Evolutionary conservation across 441 rosid genomes (phyloP), one percentile per base, ranked within the genome.

Genomic region (Breynia disticha): DNA sequence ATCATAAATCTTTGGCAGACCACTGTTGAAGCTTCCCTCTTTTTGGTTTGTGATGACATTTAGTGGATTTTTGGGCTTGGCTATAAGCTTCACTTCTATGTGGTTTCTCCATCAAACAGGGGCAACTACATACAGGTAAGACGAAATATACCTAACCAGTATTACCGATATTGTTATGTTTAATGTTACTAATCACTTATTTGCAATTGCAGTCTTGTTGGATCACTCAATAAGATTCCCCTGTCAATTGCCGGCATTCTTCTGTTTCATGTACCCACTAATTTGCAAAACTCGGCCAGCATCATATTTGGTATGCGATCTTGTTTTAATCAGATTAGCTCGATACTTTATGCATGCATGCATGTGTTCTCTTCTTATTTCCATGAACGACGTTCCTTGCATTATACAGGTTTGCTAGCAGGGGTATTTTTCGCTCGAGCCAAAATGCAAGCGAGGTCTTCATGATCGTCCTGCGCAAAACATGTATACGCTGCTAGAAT

Each of bases 71-170:
- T 70, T 93, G 56, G 99, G 99, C 52, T 78, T 93, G 56, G 97
- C 96, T 22, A 93, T 93, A 72, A 93, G 99, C 80, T 89, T 93
- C 76, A 79, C 96, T 63, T 93, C 99, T 11, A 87, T 93, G 96
- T 93, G 99, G 99, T 93, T 93, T 81, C 97, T 93, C 65, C 97
- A 89, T 71, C 96, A 93, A 73, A 89, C 99, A 13, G 96, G 97
- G 55, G 97, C 97, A n/a, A 93, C 99, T 50, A 93, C 99, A 0
- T 89, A 89, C 72, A 93, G 99, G 99, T 86, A 73, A 57, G 57
- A 69, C 22, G 12, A 47, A 50, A 9, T 15, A 2, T 46, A 13
- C 3, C 20, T 18, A 51, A 16, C 7, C 1, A 19, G 51, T 18
- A 4, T 21, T 4, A 11, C 12, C 3, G n/a, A n/a, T n/a, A n/a